Percentiles rank a stretch among this genome's conserved stretches.
Conservation (phyloP, 768 basidiomycete genomes). For the Leccinellum luteum region DNA sequence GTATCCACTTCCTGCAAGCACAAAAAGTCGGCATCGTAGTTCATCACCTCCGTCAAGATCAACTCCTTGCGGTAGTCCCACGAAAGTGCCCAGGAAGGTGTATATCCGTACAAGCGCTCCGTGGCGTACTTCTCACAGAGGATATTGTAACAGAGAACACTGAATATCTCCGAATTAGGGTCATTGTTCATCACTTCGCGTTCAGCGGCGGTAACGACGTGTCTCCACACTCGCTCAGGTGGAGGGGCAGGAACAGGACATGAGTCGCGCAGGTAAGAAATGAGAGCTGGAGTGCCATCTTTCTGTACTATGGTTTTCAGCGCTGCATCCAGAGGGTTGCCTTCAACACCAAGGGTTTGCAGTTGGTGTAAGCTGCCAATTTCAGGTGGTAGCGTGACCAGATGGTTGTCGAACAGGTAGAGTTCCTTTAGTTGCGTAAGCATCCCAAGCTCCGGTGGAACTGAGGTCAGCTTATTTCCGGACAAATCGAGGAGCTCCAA, state of each 20-base stretch:
- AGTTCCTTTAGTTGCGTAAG: slow-evolving; percentile 87
- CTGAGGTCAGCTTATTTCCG: slow-evolving; percentile 71
- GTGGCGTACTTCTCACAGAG: slow-evolving; percentile 91
- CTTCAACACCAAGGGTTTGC: slow-evolving; percentile 91
- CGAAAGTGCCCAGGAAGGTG: slow-evolving; percentile 92
- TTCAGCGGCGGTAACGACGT: slow-evolving; percentile 55
- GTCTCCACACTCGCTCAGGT: slow-evolving; percentile 76
- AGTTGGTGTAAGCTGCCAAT: slow-evolving; percentile 90
- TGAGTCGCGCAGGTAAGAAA: slow-evolving; percentile 91
- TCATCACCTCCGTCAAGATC: slow-evolving; percentile 81
- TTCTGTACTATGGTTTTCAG: slow-evolving; percentile 85
- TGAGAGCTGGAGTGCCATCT: slow-evolving; percentile 88
- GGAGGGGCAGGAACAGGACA: slow-evolving; percentile 80
- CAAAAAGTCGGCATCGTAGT: slow-evolving; percentile 81
- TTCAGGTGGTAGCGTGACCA: slow-evolving; percentile 82
- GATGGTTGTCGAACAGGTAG: slow-evolving; percentile 92
- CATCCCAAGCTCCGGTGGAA: slow-evolving; percentile 91
- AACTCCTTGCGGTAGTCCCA: slow-evolving; percentile 93
- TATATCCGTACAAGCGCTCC: slow-evolving; percentile 88
- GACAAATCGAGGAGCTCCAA: slow-evolving; percentile 91
- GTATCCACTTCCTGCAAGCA: slow-evolving; percentile 96
- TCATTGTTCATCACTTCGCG: slow-evolving; percentile 60
- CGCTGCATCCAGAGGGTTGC: slow-evolving; percentile 85
- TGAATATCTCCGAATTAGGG: slow-evolving; percentile 71
- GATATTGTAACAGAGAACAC: slow-evolving; percentile 88